phyloP scores from a whole-genome alignment of 805 yeast species.

The Kluyveromyces wickerhamii region DNA sequence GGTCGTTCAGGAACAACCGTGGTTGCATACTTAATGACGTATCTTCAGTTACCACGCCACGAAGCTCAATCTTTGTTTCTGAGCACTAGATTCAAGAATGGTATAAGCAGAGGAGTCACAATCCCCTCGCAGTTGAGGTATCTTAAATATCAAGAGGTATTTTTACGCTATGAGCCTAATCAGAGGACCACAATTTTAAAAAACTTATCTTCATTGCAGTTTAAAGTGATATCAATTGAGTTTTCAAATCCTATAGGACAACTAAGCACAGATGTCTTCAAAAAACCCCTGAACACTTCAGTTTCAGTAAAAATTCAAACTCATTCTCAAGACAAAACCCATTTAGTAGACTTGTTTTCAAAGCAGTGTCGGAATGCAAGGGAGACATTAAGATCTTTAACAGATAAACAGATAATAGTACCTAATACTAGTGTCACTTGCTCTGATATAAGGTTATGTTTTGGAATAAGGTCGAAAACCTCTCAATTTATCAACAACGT shows the following conservation, averaged over 20 bases:
- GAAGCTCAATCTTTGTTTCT: slow-evolving; percentile 50
- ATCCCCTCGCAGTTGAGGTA: slow-evolving; percentile 64
- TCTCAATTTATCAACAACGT: slow-evolving; percentile 13
- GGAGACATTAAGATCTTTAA: background rate
- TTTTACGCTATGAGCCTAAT: slow-evolving; percentile 12
- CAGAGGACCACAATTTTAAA: slow-evolving; percentile 9
- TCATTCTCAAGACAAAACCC: background rate
- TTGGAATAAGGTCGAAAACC: slow-evolving; percentile 14
- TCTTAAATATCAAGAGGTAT: slow-evolving; percentile 45
- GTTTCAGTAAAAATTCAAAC: slow-evolving; percentile 16
- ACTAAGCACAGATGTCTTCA: slow-evolving; percentile 5
- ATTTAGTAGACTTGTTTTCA: slow-evolving; percentile 1
- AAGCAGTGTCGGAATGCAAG: background rate
- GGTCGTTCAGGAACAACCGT: slow-evolving; percentile 81
- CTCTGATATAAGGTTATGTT: slow-evolving; percentile 22
- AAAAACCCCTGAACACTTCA: slow-evolving; percentile 1
- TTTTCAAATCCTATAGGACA: slow-evolving; percentile 15
- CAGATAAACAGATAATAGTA: slow-evolving; percentile 1
- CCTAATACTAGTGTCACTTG: slow-evolving; percentile 4
- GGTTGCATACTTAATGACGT: slow-evolving; percentile 60
- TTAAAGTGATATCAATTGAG: slow-evolving; percentile 13
- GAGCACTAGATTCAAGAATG: slow-evolving; percentile 44
- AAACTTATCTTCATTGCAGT: slow-evolving; percentile 9
- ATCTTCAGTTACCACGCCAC: slow-evolving; percentile 30
- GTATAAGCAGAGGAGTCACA: slow-evolving; percentile 60